These are phyloP conservation scores for Tephrocybe sp. DNA, from an alignment of 768 basidiomycete genomes.

Conservation along the genomic window DNA sequence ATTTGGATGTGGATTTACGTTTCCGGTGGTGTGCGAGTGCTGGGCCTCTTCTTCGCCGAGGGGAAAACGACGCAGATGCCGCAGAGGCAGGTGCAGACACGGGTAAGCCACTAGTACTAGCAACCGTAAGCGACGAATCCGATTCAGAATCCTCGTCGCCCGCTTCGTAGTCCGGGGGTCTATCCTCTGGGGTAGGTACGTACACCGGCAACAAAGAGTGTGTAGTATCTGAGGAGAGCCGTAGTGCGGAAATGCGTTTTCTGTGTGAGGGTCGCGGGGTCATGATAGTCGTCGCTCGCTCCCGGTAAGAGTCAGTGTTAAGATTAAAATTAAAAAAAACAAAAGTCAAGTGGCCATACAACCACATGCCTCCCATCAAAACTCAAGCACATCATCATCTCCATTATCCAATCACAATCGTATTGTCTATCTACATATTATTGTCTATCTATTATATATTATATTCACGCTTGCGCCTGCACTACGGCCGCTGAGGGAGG, in stretches of 20 bases:
- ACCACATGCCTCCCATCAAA: slow-evolving; percentile 15
- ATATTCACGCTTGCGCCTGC: not conserved
- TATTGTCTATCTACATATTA: too few species aligned
- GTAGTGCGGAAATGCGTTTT: slow-evolving; percentile 54
- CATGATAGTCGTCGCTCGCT: slow-evolving; percentile 10
- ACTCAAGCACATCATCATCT: too few species aligned
- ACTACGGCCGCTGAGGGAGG: slow-evolving; percentile 8
- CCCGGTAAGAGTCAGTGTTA: slow-evolving; percentile 16
- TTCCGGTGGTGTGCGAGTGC: slow-evolving; percentile 20
- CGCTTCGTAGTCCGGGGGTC: slow-evolving; percentile 73
- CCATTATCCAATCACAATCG: too few species aligned
- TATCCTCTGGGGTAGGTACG: slow-evolving; percentile 46
- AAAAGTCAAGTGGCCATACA: slow-evolving; percentile 20
- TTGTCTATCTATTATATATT: too few species aligned
- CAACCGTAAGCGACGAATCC: slow-evolving; percentile 49
- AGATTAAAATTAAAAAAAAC: slow-evolving; percentile 1
- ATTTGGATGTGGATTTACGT: slow-evolving; percentile 23
- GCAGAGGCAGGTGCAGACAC: slow-evolving; percentile 18
- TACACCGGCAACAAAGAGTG: slow-evolving; percentile 61
- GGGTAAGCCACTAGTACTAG: slow-evolving; percentile 26
- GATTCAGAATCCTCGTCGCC: slow-evolving; percentile 77
- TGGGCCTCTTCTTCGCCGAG: slow-evolving; percentile 29
- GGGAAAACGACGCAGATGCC: slow-evolving; percentile 26
- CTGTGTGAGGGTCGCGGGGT: slow-evolving; percentile 32
- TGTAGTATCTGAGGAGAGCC: slow-evolving; percentile 66